Conservation (phyloP, 345 rosid species). For the Psidium guajava region DNA sequence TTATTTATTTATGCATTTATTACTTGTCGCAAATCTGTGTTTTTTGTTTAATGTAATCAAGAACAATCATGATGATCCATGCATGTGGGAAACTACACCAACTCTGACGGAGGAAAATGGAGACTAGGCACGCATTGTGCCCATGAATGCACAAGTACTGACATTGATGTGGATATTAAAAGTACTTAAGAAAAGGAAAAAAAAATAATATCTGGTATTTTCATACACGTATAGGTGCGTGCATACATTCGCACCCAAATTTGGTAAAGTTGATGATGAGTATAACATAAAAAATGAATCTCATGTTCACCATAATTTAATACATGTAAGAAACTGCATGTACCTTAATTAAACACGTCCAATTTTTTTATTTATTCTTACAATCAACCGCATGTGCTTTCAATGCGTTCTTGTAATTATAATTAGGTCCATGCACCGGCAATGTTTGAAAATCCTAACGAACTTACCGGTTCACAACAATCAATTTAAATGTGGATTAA, state of each 20-base stretch:
- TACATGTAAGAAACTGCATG: not conserved
- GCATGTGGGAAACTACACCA: not conserved
- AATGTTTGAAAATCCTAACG: not conserved
- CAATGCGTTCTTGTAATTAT: not conserved
- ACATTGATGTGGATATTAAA: not conserved
- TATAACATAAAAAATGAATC: not conserved
- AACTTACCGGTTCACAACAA: accelerated
- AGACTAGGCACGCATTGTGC: not conserved
- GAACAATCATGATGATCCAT: not conserved
- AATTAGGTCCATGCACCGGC: accelerated
- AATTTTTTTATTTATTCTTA: not conserved
- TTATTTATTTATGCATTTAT: not conserved
- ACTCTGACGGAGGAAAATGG: not conserved
- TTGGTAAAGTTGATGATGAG: not conserved
- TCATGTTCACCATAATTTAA: not conserved
- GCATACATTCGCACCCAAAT: not conserved
- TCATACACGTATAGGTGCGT: too few relatives aligned
- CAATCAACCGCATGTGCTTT: not conserved
- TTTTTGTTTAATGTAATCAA: not conserved
- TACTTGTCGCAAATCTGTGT: not conserved
- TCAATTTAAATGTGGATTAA: not conserved
- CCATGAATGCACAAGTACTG: not conserved
- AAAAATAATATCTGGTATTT: not conserved
- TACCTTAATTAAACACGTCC: accelerated
- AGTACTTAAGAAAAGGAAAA: not conserved